Percentiles rank a stretch among this genome's conserved stretches.
These are phyloP conservation scores for Leccinum incarnatum DNA, from an alignment of 768 basidiomycete species.

Conservation along the genomic window DNA sequence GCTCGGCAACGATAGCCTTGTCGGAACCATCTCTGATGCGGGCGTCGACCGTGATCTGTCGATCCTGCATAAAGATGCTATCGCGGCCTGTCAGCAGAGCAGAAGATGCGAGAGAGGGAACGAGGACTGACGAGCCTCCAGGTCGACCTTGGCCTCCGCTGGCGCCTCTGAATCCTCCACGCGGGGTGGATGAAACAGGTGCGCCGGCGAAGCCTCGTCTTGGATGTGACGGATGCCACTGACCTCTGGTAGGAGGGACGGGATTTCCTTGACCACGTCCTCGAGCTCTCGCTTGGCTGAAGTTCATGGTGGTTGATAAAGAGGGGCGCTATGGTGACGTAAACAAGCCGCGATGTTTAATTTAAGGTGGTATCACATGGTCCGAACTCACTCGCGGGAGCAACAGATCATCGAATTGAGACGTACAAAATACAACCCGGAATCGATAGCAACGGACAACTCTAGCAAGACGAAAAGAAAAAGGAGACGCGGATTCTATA, in stretches of 20 bases:
- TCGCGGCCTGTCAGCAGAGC: background rate
- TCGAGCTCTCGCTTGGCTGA: background rate
- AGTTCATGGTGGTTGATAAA: background rate
- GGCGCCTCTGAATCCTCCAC: conserved; percentile 27
- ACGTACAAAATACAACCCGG: background rate
- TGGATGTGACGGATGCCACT: conserved; percentile 10
- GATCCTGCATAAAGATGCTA: conserved; percentile 33
- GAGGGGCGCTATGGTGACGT: background rate
- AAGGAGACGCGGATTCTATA: conserved; percentile 12
- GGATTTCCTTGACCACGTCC: conserved; percentile 2
- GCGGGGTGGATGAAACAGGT: background rate
- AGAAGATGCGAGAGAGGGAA: background rate
- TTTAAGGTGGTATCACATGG: too few species aligned
- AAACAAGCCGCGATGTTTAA: too few species aligned
- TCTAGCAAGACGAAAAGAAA: background rate
- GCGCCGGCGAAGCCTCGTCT: conserved; percentile 10
- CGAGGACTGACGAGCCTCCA: conserved; percentile 20
- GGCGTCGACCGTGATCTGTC: conserved; percentile 47
- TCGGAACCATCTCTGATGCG: conserved; percentile 47
- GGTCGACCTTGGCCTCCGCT: conserved; percentile 12
- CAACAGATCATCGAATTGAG: background rate
- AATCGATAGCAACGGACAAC: background rate
- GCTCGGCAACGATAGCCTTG: conserved; percentile 30
- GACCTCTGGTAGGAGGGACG: background rate
- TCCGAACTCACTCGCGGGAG: background rate